A percentile compares a stretch with the other conserved stretches of the same genome.
phyloP scores from a whole-genome alignment of 192 early-diverging fungal species.

The Dissophora ornata region DNA sequence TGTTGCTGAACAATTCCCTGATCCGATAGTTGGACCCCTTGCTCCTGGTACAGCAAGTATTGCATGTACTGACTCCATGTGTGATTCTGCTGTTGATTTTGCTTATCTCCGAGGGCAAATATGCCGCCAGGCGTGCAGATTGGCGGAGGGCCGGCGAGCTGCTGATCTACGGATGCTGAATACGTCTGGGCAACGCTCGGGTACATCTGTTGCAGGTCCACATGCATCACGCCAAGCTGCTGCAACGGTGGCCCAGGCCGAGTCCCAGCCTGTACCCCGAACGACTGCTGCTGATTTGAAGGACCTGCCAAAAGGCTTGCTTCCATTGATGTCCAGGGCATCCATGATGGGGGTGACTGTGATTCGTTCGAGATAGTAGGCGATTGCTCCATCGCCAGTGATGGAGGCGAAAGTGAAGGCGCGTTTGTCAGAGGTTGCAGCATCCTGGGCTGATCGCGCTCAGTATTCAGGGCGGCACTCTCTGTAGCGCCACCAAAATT shows the following conservation, averaged over 20 bases:
- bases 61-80: conserved; percentile 46
- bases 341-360: conserved; percentile 25
- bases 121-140: neutral
- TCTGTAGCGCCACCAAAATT: neutral
- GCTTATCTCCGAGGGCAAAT: neutral
- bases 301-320: neutral
- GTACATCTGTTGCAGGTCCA: neutral
- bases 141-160: neutral
- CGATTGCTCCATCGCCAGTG: conserved; percentile 12
- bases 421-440: neutral
- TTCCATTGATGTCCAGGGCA: conserved; percentile 15
- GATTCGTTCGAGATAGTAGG: conserved; percentile 19
- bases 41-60: conserved; percentile 29
- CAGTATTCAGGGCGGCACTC: neutral
- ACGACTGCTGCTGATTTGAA: conserved; percentile 1
- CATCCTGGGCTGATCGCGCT: neutral
- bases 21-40: neutral
- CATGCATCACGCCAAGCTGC: too few relatives aligned
- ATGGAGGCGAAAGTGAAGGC: conserved; percentile 17
- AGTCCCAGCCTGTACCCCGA: too few relatives aligned
- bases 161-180: neutral
- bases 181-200: neutral
- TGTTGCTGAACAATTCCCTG: neutral
- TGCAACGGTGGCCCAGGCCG: too few relatives aligned
- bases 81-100: conserved; percentile 11